Percentiles rank a stretch among this genome's conserved stretches.
phyloP scores from a whole-genome alignment of 495 filamentous ascomycete species.

The Lasiosphaeria miniovina region DNA sequence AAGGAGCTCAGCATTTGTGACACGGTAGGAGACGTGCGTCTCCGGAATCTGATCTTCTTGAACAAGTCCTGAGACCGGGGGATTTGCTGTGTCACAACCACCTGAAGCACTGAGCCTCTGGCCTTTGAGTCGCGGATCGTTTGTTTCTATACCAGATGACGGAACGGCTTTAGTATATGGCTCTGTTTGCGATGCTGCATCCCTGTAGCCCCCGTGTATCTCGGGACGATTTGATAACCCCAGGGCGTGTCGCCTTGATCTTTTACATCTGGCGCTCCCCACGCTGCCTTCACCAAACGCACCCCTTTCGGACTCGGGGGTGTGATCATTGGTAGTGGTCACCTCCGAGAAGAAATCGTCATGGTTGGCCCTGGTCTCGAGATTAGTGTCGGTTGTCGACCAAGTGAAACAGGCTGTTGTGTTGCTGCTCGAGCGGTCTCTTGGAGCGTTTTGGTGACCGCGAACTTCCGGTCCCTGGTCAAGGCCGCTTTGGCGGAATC shows the following conservation, averaged over 20 bases:
- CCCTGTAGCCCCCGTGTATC: no score
- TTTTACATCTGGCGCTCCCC: no score
- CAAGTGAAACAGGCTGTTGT: slow-evolving; percentile 32
- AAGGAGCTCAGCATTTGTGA: background rate
- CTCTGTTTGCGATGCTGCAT: no score
- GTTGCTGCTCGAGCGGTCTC: slow-evolving; percentile 4
- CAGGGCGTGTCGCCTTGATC: no score
- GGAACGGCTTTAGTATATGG: no score
- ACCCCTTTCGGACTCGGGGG: no score
- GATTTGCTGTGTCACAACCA: background rate
- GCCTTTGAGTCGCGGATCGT: no score
- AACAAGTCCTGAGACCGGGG: background rate
- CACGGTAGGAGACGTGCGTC: background rate
- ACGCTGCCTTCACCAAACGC: no score
- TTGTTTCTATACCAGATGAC: no score
- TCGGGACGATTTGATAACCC: no score
- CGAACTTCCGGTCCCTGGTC: background rate
- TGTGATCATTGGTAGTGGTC: background rate
- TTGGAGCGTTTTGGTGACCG: background rate
- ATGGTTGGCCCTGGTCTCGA: background rate
- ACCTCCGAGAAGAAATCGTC: background rate
- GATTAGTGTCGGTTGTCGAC: slow-evolving; percentile 22
- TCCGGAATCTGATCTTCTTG: background rate
- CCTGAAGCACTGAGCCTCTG: background rate
- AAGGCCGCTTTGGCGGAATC: background rate